phyloP scores from a whole-genome alignment of 495 filamentous ascomycete species.

The Penicillium chermesinum region DNA sequence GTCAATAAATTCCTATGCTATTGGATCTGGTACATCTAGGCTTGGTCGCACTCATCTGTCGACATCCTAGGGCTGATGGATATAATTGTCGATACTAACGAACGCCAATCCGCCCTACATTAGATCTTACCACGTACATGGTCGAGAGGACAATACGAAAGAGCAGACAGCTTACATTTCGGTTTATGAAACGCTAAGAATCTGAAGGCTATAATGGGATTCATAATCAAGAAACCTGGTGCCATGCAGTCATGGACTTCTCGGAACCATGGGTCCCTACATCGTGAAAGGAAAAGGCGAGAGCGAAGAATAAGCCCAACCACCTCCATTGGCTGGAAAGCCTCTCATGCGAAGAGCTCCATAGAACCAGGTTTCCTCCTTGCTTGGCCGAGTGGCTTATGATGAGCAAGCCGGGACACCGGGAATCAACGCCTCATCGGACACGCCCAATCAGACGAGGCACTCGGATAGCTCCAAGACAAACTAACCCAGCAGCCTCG shows the following conservation, averaged over 20 bases:
- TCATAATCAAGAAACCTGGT: too few species aligned
- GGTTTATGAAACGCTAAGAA: too few species aligned
- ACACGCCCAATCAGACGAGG: neutral
- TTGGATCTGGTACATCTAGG: too few species aligned
- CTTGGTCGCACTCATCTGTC: too few species aligned
- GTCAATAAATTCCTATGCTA: too few species aligned
- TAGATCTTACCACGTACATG: too few species aligned
- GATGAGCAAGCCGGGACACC: neutral
- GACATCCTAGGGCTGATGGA: too few species aligned
- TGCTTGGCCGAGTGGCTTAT: neutral
- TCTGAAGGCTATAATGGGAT: too few species aligned
- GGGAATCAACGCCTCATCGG: neutral
- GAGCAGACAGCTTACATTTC: too few species aligned
- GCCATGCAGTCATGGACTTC: conserved; percentile 13
- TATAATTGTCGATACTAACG: too few species aligned
- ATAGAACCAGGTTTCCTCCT: neutral
- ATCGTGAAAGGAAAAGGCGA: neutral
- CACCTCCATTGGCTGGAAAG: neutral
- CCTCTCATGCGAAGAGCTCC: neutral
- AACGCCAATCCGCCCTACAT: too few species aligned
- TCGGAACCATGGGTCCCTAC: conserved; percentile 10
- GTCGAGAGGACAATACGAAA: too few species aligned
- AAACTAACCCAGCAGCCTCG: conserved; percentile 2
- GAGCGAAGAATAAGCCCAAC: neutral
- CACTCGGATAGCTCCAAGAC: conserved; percentile 8